These are phyloP conservation scores for Gillenia trifoliata DNA, from an alignment of 306 rosid species.

Conservation along the genomic window DNA sequence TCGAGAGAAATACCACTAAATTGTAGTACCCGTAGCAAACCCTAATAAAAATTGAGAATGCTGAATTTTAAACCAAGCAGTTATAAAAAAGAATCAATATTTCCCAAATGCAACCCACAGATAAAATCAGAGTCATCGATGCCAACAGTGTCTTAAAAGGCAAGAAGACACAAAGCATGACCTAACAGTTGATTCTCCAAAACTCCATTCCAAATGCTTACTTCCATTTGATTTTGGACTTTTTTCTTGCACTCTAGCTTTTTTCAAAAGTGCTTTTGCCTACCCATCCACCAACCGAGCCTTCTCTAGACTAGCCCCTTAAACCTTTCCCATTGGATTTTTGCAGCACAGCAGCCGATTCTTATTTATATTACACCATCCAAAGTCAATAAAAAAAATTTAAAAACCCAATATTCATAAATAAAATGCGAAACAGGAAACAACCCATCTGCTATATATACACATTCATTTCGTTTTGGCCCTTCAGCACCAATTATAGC, in stretches of 20 bases:
- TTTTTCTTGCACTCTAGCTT: slow-evolving; percentile 35
- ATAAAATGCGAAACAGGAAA: slow-evolving; percentile 29
- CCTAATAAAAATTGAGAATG: not conserved
- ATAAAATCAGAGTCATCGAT: slow-evolving; percentile 9
- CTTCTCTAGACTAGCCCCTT: slow-evolving; percentile 50
- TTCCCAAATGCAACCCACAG: slow-evolving; percentile 31
- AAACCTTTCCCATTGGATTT: slow-evolving; percentile 48
- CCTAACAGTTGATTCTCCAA: slow-evolving; percentile 71
- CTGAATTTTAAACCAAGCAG: slow-evolving; percentile 15
- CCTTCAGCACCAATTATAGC: slow-evolving; percentile 48
- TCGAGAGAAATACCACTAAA: too few species aligned
- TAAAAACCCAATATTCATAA: slow-evolving; percentile 24
- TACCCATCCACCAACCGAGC: slow-evolving; percentile 47
- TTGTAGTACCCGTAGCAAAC: not conserved
- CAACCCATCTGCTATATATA: slow-evolving; percentile 33
- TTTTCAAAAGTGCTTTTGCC: slow-evolving; percentile 57
- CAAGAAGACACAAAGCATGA: slow-evolving; percentile 59
- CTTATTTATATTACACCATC: slow-evolving; percentile 50
- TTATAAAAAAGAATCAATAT: slow-evolving; percentile 10
- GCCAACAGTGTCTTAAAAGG: slow-evolving; percentile 35
- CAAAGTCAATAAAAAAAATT: slow-evolving; percentile 9
- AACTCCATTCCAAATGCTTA: slow-evolving; percentile 71
- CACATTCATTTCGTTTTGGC: slow-evolving; percentile 28
- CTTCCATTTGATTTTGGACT: slow-evolving; percentile 61
- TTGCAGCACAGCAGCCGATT: slow-evolving; percentile 50